These are phyloP conservation scores for Noccaea bulbosa DNA, from an alignment of 345 rosid species.

Conservation along the genomic window DNA sequence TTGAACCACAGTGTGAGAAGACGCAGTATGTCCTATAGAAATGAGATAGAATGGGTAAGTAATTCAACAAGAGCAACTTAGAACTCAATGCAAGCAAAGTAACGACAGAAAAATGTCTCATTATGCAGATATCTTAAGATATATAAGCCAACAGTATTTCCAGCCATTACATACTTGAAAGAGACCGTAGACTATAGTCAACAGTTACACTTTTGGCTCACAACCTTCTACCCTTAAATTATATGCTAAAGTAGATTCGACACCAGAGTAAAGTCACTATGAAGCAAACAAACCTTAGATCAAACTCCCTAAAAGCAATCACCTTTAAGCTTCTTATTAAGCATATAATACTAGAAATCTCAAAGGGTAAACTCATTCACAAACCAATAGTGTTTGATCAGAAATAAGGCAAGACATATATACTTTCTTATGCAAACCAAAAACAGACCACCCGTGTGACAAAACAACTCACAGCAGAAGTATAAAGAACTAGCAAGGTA, in stretches of 20 bases:
- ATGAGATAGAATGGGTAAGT: conserved; percentile 16
- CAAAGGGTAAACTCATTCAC: conserved; percentile 20
- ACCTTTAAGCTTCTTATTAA: not conserved
- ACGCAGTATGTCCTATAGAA: conserved; percentile 93
- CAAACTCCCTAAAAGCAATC: conserved; percentile 10
- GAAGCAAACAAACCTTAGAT: conserved; percentile 9
- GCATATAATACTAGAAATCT: conserved; percentile 6
- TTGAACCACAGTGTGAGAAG: conserved; percentile 98
- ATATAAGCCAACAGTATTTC: not conserved
- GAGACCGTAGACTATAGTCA: conserved; percentile 17
- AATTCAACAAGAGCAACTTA: conserved; percentile 19
- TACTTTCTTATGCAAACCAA: not conserved
- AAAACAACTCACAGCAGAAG: conserved; percentile 27
- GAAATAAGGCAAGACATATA: not conserved
- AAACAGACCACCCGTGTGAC: conserved; percentile 9
- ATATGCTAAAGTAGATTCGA: conserved; percentile 14
- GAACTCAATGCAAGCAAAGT: conserved; percentile 8
- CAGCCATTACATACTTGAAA: not conserved
- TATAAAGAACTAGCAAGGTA: conserved; percentile 13
- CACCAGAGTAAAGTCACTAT: conserved; percentile 16
- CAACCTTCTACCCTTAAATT: conserved; percentile 1
- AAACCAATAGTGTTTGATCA: conserved; percentile 11
- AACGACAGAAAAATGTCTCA: not conserved
- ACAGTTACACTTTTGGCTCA: not conserved
- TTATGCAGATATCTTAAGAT: conserved; percentile 1